A percentile compares a stretch with the other conserved stretches of the same genome.
phyloP scores from a whole-genome alignment of 768 basidiomycete species.

The Hericium erinaceus region DNA sequence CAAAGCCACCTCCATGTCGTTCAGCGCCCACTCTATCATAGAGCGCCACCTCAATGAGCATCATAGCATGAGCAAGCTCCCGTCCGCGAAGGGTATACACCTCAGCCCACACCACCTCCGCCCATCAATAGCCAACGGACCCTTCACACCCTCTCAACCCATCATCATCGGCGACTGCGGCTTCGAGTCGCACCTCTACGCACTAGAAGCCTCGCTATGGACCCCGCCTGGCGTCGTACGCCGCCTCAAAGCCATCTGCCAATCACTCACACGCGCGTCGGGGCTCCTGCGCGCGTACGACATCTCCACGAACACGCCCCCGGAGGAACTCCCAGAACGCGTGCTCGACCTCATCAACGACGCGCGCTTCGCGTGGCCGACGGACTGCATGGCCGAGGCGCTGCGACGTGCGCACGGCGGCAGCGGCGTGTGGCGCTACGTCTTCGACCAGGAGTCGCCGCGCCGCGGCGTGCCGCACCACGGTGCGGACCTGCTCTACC shows the following conservation, averaged over 20 bases:
- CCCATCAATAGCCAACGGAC: slow-evolving; percentile 3
- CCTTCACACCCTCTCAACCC: slow-evolving; percentile 35
- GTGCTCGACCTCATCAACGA: slow-evolving; percentile 72
- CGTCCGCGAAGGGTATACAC: slow-evolving; percentile 7
- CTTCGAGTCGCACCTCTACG: slow-evolving; percentile 58
- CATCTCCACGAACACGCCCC: slow-evolving; percentile 48
- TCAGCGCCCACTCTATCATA: slow-evolving; percentile 19
- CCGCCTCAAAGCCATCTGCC: slow-evolving; percentile 65
- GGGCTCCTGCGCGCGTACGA: slow-evolving; percentile 63
- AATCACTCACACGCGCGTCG: slow-evolving; percentile 54
- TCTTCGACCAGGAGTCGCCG: slow-evolving; percentile 77
- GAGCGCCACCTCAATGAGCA: slow-evolving; percentile 6
- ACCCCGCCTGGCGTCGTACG: slow-evolving; percentile 47
- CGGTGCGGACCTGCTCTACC: slow-evolving; percentile 63
- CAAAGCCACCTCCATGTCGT: slow-evolving; percentile 21
- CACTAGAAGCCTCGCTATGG: slow-evolving; percentile 52
- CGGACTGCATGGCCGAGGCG: slow-evolving; percentile 45
- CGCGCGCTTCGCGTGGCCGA: slow-evolving; percentile 68
- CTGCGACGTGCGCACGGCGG: slow-evolving; percentile 27
- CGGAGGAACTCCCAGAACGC: slow-evolving; percentile 58
- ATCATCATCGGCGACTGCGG: slow-evolving; percentile 70
- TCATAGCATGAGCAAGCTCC: slow-evolving; percentile 6
- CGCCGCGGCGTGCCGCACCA: slow-evolving; percentile 57
- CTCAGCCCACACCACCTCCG: slow-evolving; percentile 9
- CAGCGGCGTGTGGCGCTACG: slow-evolving; percentile 66